Evolutionary conservation across 1,139 yeast species (phyloP), one percentile per base, ranked within the genome.

Genomic region (Torulaspora globosa): DNA sequence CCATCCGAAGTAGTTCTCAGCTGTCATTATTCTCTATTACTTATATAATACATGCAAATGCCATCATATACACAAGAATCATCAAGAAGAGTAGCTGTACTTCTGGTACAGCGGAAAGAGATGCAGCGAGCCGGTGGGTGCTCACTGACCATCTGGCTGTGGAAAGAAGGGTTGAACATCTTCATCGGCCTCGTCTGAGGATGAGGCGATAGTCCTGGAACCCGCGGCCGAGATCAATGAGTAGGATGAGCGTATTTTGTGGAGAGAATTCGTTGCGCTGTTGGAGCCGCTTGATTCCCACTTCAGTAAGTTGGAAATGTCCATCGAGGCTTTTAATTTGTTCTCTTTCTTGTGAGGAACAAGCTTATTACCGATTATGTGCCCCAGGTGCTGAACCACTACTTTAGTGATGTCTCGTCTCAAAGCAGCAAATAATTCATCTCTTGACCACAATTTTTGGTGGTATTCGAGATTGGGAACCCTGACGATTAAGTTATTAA

Each of bases 361-460:
- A 57, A 88, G 73, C 65, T 86, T 87, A 66, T 88, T 89, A 30
- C 88, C 85, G 46, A 89, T 72, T 49, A 90, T 77, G 53, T 84
- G 79, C 5, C 96, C 96, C 1, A 94, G 74, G 59, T 89, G 95
- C 41, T 74, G 78, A 44, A 89, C 67, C 31, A 89, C 78, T 15
- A 82, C 73, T 62, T 77, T 80, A 45, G 85, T 73, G 26, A 89
- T 72, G 58, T 85, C 90, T 55, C 79, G 82, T 60, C 82, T 78
- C 43, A 88, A 61, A 35, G 80, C 75, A 46, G 77, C 66, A 26
- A 83, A 74, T 39, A 88, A 71, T 50, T 89, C 97, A 52, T 84
- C 79, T 41, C 79, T 79, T 1, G 95, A 80, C 94, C 96, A 86
- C 26, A 87, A 70, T 68, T 80, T 82, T 64, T 87, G 78, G 38